Evolutionary conservation across 2,329 filamentous ascomycete species (phyloP), one percentile per base, ranked within the genome.

Genomic region (Sclerotinia sclerotiorum): DNA sequence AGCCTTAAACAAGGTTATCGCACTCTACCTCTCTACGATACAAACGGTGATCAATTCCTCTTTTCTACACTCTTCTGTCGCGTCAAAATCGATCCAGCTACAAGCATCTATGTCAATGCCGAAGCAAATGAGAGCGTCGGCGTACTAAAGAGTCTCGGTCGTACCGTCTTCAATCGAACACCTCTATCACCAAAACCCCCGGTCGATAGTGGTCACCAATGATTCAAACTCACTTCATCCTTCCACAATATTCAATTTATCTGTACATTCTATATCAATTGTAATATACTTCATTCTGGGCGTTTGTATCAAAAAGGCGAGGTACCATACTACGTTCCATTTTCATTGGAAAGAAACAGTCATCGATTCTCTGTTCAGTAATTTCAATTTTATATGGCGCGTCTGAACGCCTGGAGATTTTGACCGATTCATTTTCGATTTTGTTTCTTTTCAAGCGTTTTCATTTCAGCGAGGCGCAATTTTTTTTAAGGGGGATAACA

Each of bases 21-120:
- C 70, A 96, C 97, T 70, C 83, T 98, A 65, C 95, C 94, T 15
- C 84, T 99, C 21, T 90, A 93, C 78, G 94, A 98, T 80, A 86
- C 88, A 68, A 91, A 93, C 71, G 95, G 94, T 70, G 94, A 97
- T 74, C 92, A 94, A 74, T 98, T 96, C 78, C 85, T 97, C 55
- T 97, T 97, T 80, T 97, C 95, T 2, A 96, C 93, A 15, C 83
- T 99, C 21, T 97, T 98, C 79, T 97, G 94, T 82, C 90, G 89
- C 76, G 91, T 98, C 80, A 88, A 88, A 73, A 90, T 87, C 42
- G 83, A 85, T 51, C 82, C 84, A 19, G 81, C 85, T 49, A 85
- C 84, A 57, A 86, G 84, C 70, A 82, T 86, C 71, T 85, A 87
- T 72, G 81, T 89, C 57, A 81, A 85, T 58, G 80, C 82, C 71